These are phyloP conservation scores for Suillus clintonianus DNA, from an alignment of 768 basidiomycete species.

Conservation along the genomic window DNA sequence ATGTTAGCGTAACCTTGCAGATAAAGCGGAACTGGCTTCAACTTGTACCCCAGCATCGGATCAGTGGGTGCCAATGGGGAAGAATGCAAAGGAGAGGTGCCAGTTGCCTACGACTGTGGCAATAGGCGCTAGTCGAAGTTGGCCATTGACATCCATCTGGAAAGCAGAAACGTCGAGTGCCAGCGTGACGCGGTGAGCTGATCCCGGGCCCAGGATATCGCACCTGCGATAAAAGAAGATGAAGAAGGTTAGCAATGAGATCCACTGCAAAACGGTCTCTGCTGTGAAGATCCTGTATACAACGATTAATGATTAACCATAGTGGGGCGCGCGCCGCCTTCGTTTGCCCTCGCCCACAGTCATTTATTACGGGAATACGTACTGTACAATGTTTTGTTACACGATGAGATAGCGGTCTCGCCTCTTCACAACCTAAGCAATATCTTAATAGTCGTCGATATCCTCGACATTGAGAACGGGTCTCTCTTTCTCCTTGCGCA, in stretches of 20 bases:
- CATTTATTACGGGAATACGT: neutral
- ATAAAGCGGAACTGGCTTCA: too few species aligned
- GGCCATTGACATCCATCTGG: neutral
- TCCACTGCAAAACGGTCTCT: neutral
- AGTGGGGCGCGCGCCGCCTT: too few species aligned
- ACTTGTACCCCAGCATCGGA: too few species aligned
- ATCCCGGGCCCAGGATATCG: neutral
- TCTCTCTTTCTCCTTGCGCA: slow-evolving; percentile 13
- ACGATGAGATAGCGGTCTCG: neutral
- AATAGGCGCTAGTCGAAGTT: neutral
- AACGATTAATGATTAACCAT: too few species aligned
- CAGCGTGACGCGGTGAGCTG: neutral
- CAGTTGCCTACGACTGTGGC: neutral
- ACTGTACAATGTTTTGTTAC: neutral
- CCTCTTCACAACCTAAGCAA: neutral
- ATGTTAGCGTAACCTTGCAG: too few species aligned
- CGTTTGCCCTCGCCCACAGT: neutral
- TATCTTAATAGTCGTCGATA: slow-evolving; percentile 8
- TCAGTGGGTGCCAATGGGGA: too few species aligned
- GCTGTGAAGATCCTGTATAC: neutral
- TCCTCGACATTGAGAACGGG: slow-evolving; percentile 28
- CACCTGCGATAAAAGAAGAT: neutral
- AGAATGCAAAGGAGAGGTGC: too few species aligned
- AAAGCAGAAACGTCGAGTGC: neutral
- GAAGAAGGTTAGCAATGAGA: neutral